phyloP scores from a whole-genome alignment of 2,329 filamentous ascomycete genomes.

The Trichoderma hamatum region DNA sequence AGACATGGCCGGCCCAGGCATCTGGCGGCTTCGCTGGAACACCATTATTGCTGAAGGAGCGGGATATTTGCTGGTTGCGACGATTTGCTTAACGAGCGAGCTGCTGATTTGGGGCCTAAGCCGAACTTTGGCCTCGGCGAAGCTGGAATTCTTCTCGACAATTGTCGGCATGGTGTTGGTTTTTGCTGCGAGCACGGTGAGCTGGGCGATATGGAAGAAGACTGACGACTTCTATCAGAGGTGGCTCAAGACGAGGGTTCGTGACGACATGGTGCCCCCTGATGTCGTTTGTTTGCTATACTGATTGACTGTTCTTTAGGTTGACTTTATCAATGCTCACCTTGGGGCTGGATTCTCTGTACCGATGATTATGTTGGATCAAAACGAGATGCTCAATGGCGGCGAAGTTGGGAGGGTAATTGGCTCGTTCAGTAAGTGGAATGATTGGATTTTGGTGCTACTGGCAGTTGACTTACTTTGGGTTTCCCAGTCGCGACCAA shows the following conservation, averaged over 20 bases:
- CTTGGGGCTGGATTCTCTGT: conserved; percentile 56
- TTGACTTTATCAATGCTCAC: conserved; percentile 55
- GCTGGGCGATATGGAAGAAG: conserved; percentile 29
- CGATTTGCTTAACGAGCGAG: conserved; percentile 48
- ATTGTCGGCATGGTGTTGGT: conserved; percentile 52
- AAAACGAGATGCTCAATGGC: conserved; percentile 38
- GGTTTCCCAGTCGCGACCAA: conserved; percentile 23
- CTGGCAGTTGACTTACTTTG: conserved; percentile 26
- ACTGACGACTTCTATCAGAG: conserved; percentile 37
- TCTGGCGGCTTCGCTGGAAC: conserved; percentile 30
- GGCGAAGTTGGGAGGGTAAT: conserved; percentile 48
- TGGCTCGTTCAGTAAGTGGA: conserved; percentile 47
- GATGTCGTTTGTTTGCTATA: neutral
- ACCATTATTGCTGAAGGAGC: conserved; percentile 22
- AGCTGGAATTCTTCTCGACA: conserved; percentile 50
- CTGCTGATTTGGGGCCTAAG: conserved; percentile 52
- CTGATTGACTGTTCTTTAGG: conserved; percentile 37
- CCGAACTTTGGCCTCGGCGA: conserved; percentile 37
- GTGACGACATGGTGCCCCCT: conserved; percentile 3
- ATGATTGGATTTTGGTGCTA: conserved; percentile 25
- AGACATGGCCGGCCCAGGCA: conserved; percentile 19
- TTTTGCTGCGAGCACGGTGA: conserved; percentile 41
- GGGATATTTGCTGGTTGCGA: conserved; percentile 39
- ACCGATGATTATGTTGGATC: conserved; percentile 51
- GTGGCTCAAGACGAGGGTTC: conserved; percentile 42